Conservation (phyloP, 176 grass and related monocot genomes). For the Rhynchospora tenuis region DNA sequence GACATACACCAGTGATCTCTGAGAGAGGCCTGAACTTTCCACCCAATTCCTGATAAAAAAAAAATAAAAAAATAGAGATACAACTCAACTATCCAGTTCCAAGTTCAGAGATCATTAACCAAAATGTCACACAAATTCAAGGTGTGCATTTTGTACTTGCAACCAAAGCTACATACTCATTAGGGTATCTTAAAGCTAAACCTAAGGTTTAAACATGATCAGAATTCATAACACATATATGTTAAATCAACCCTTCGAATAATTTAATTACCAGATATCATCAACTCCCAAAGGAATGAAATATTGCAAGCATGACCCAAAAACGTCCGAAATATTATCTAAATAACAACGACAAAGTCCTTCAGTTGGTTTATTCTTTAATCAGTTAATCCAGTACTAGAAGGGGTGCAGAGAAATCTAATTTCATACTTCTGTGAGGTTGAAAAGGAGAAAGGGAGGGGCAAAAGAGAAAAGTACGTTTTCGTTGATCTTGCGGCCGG, state of each 20-base stretch:
- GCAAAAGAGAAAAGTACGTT: constrained; percentile 29
- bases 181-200: background rate
- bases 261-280: background rate
- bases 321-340: background rate
- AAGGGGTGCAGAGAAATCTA: background rate
- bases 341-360: background rate
- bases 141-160: background rate
- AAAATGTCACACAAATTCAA: background rate
- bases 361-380: background rate
- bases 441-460: background rate
- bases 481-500: constrained; percentile 82
- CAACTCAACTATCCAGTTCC: background rate
- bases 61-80: constrained; percentile 7
- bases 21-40: constrained; percentile 66
- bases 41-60: constrained; percentile 54
- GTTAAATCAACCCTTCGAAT: background rate
- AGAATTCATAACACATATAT: background rate
- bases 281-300: background rate
- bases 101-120: background rate
- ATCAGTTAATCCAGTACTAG: background rate
- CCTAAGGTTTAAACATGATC: background rate
- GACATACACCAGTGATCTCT: constrained; percentile 87
- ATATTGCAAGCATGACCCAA: background rate
- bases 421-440: background rate
- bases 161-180: background rate